Evolutionary conservation across 306 rosid genomes (phyloP).

Genomic region (Prunus mira): DNA sequence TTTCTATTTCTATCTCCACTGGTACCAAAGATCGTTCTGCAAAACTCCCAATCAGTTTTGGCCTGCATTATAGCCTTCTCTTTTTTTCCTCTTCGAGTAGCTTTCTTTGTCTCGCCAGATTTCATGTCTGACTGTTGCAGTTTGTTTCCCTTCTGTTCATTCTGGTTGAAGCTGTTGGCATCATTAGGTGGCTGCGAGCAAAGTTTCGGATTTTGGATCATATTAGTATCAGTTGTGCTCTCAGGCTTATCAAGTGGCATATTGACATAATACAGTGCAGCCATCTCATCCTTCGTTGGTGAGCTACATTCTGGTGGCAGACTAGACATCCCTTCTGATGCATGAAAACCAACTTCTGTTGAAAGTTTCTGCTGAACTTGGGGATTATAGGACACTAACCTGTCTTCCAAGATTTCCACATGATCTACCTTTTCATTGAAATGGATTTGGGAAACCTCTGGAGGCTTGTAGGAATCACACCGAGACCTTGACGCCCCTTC

Average conservation of each 20-base stretch:
- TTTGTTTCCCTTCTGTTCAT: background rate
- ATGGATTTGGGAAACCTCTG: background rate
- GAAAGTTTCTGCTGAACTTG: background rate
- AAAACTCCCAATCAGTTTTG: slow-evolving; percentile 41
- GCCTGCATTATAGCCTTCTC: slow-evolving; percentile 16
- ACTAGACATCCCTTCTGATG: background rate
- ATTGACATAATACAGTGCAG: background rate
- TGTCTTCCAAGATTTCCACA: background rate
- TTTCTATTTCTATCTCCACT: slow-evolving; percentile 11
- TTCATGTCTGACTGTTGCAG: background rate
- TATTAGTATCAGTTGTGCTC: slow-evolving; percentile 17
- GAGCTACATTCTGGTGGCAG: background rate
- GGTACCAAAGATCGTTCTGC: slow-evolving; percentile 19
- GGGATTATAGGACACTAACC: background rate
- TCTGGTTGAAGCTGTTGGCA: background rate
- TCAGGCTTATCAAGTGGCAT: background rate
- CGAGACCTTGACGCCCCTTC: background rate
- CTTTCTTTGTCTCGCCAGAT: background rate
- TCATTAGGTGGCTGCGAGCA: background rate
- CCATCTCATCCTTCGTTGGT: background rate
- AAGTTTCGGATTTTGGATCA: background rate
- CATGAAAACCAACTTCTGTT: background rate
- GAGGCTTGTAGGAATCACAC: background rate
- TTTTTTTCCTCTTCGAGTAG: background rate
- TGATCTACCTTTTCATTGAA: background rate